A percentile compares a stretch with the other conserved stretches of the same genome.
These are phyloP conservation scores for Rhynchospora pubera DNA, from an alignment of 176 grass and related monocot genomes.

Conservation along the genomic window DNA sequence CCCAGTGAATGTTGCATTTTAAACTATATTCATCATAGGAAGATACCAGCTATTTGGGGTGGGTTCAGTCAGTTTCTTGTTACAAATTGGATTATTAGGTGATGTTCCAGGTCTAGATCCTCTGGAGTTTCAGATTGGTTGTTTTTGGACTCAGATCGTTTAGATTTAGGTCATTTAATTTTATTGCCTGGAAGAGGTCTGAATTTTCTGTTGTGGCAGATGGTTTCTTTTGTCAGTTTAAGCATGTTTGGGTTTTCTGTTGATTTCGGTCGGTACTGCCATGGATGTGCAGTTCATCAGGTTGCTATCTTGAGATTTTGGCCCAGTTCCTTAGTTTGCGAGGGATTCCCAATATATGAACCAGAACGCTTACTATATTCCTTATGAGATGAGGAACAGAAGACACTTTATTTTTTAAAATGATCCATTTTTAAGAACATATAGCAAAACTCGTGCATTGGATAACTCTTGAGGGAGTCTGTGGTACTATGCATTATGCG, in stretches of 20 bases:
- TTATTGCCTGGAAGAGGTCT: background rate
- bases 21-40: background rate
- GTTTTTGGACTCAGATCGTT: background rate
- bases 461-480: too few relatives aligned
- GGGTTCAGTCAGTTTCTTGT: background rate
- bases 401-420: too few relatives aligned
- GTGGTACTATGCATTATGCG: too few relatives aligned
- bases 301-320: too few relatives aligned
- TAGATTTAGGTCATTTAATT: background rate
- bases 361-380: too few relatives aligned
- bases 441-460: too few relatives aligned
- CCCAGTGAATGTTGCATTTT: background rate
- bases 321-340: too few relatives aligned
- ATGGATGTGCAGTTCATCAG: too few relatives aligned
- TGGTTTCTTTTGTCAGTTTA: background rate
- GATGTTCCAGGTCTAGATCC: background rate
- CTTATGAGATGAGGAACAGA: too few relatives aligned
- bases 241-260: background rate
- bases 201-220: background rate
- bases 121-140: background rate
- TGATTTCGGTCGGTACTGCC: too few relatives aligned
- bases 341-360: too few relatives aligned
- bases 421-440: too few relatives aligned
- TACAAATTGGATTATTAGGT: background rate
- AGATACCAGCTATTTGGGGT: background rate